Base-by-base conservation (phyloP, 169 alveolate species). In the Eimeria brunetti region DNA sequence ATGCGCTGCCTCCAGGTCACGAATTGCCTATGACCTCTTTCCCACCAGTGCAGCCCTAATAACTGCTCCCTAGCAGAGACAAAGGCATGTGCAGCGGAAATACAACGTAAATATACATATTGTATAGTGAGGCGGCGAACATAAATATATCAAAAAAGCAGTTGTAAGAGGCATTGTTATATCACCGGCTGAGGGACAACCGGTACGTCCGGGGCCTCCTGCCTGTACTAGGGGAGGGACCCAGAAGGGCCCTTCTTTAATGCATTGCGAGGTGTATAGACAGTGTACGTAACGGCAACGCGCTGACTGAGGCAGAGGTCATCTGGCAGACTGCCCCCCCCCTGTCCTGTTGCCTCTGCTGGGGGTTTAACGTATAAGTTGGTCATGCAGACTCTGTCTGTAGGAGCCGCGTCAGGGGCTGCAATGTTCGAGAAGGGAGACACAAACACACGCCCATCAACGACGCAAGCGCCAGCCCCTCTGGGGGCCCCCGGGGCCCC, bases 371-470 rank as follows among this genome's bases (percentile, higher is more conserved):
- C 9, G 11, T 44, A 76, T 49, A 76, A 5, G 62, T 46, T 76
- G 20, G 86, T 76, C 41, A 76, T 7, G 64, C 33, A 49, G 24
- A 76, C 86, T 27, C 64, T 56, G 75, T 81, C 89, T 18, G 53
- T 49, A 60, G 53, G 76, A 30, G 41, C 38, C 44, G 64, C 81
- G 36, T 67, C 81, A 38, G 62, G 80, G 71, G 62, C 56, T 14
- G 81, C 91, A 20, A 30, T 49, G 56, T 20, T 69, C 22, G 91
- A 46, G 92, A 67, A 92, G 36, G 91, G 95, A 30, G 80, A 53
- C 41, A 92, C 92, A 36, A 92, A 80, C 46, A 81, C 75, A 27
- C 95, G 84, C 44, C 85, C 95, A 38, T 83, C 93, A 27, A 62
- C 92, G 11, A 69, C 44, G 38, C 95, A 92, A 2, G 95, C 95